Base-by-base conservation (phyloP, 2,329 filamentous ascomycete genomes). In the Phoma sp. region DNA sequence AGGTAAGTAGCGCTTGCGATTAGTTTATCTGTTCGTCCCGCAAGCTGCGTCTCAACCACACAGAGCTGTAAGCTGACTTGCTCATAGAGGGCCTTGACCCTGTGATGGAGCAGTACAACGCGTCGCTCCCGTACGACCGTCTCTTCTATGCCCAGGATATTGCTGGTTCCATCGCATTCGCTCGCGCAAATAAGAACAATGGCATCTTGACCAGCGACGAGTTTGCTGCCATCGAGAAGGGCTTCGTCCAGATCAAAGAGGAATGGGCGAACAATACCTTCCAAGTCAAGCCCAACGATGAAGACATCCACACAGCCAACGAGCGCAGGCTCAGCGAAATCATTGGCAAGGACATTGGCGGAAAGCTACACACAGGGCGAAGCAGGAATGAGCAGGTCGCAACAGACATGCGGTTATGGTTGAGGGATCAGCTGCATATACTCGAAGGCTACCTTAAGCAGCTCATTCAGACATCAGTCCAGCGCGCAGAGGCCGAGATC, bases 381-480 rank as follows among this genome's bases (percentile, higher is more conserved):
- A 93, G 89, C 74, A 85, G 92, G 65, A 96, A 96, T 71, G 92
- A 97, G 77, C 92, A 96, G 78, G 87, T 96, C 52, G 92, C 88
- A 43, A 93, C 89, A 21, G 92, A 96, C 69, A 94, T 96, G 90
- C 88, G 92, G 58, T 81, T 96, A 74, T 97, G 92, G 92, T 78
- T 96, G 60, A 84, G 91, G 38, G 88, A 93, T 61, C 84, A 89
- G 78, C 80, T 96, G 54, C 83, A 82, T 52, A 81, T 81, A 61
- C 85, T 96, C 46, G 91, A 96, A 65, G 74, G 66, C 32, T 85
- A 87, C 65, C 81, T 96, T 4, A 80, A 85, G 38, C 83, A 85
- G 50, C 84, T 96, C 63, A 79, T 96, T 36, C 81, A 85, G 67
- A 88, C 92, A 43, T 85, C 88, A 13, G 83, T 86, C 32, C 78